Conservation (phyloP, 257 asterid genomes). For the Primulina huaijiensis region DNA sequence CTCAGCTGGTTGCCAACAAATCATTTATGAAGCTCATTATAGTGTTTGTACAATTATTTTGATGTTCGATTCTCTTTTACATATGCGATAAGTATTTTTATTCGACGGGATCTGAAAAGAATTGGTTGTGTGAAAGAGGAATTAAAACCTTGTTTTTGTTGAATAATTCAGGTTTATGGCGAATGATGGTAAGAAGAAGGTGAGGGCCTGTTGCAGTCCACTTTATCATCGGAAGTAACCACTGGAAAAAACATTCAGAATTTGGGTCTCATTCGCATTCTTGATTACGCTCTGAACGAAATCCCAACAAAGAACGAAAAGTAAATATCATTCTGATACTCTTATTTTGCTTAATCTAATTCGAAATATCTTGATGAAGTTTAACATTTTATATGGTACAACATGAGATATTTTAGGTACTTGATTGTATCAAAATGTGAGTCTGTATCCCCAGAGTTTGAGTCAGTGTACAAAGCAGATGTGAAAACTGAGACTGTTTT, state of each 20-base stretch:
- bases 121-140: background rate
- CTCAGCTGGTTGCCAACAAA: too few relatives aligned
- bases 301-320: conserved; percentile 70
- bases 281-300: too few relatives aligned
- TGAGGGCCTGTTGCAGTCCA: conserved; percentile 59
- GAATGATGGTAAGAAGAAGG: conserved; percentile 77
- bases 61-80: background rate
- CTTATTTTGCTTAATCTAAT: background rate
- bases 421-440: conserved; percentile 71
- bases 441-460: conserved; percentile 68
- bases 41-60: background rate
- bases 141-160: background rate
- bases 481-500: conserved; percentile 25
- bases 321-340: conserved; percentile 30
- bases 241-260: too few relatives aligned
- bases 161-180: conserved; percentile 57
- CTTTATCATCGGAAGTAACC: too few relatives aligned
- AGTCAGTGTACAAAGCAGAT: conserved; percentile 50
- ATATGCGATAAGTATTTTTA: background rate
- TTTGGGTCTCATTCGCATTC: too few relatives aligned
- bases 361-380: background rate
- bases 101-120: background rate
- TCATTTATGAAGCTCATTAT: background rate
- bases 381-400: background rate
- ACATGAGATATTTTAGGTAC: conserved; percentile 38